phyloP scores from a whole-genome alignment of 2,329 filamentous ascomycete species.

The Neofusicoccum ribis region DNA sequence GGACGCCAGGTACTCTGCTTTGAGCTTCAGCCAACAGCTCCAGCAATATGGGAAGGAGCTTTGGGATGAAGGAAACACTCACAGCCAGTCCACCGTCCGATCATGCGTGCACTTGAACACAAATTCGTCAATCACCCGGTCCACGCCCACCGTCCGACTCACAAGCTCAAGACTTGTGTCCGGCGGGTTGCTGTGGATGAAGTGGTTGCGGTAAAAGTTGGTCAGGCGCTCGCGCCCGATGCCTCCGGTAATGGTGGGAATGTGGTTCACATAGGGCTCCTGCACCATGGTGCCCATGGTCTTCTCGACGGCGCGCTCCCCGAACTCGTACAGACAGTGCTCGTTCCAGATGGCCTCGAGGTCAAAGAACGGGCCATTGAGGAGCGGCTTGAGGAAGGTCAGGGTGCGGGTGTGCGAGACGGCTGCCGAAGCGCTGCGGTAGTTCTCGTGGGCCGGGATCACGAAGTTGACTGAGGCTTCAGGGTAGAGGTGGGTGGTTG shows the following conservation, averaged over 20 bases:
- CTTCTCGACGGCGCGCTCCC: slow-evolving; percentile 64
- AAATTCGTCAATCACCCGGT: slow-evolving; percentile 57
- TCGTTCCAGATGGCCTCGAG: slow-evolving; percentile 79
- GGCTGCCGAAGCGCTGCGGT: slow-evolving; percentile 56
- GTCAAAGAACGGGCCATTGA: slow-evolving; percentile 69
- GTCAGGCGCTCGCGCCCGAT: slow-evolving; percentile 65
- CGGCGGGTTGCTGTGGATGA: slow-evolving; percentile 71
- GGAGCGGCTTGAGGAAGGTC: slow-evolving; percentile 62
- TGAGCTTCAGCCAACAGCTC: background rate
- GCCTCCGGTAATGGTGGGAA: slow-evolving; percentile 69
- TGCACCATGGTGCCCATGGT: slow-evolving; percentile 83
- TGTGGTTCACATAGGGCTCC: slow-evolving; percentile 77
- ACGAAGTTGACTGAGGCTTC: slow-evolving; percentile 38
- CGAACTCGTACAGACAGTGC: slow-evolving; percentile 72
- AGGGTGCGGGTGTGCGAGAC: slow-evolving; percentile 68
- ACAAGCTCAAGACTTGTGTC: slow-evolving; percentile 69
- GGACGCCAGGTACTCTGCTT: slow-evolving; percentile 32
- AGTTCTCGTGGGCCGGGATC: slow-evolving; percentile 53
- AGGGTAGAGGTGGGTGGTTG: slow-evolving; percentile 7
- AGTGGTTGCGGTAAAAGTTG: slow-evolving; percentile 70
- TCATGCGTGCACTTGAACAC: slow-evolving; percentile 30
- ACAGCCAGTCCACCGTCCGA: slow-evolving; percentile 35
- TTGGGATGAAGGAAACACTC: slow-evolving; percentile 56
- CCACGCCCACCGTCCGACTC: slow-evolving; percentile 69
- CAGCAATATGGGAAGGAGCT: background rate